Evolutionary conservation across 2,329 filamentous ascomycete species (phyloP).

Genomic region (Penicillium sp.): DNA sequence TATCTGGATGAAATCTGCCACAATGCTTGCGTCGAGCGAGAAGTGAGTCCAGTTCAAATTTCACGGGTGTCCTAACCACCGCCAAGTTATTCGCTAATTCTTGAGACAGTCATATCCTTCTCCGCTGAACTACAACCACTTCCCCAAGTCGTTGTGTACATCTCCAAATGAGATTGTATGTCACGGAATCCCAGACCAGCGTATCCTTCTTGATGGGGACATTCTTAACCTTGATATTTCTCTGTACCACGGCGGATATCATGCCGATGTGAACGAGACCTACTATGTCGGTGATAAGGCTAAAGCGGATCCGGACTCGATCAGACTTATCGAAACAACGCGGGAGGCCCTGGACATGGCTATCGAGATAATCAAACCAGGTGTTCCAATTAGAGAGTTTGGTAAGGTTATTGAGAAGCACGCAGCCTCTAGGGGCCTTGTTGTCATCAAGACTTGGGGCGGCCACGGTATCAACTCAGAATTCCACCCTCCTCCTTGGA

Average conservation of each 20-base stretch:
- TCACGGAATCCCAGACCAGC: conserved; percentile 89
- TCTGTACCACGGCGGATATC: conserved; percentile 84
- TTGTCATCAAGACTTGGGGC: conserved; percentile 85
- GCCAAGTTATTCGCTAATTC: not conserved
- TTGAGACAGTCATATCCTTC: conserved; percentile 78
- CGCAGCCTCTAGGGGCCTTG: conserved; percentile 73
- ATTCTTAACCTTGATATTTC: conserved; percentile 93
- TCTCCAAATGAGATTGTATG: conserved; percentile 93
- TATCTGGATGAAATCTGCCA: conserved; percentile 87
- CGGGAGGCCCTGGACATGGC: conserved; percentile 78
- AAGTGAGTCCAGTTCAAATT: conserved; percentile 52
- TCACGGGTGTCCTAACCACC: no score
- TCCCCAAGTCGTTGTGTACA: conserved; percentile 92
- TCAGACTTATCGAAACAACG: conserved; percentile 80
- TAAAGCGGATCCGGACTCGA: conserved; percentile 72
- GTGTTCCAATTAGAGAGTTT: conserved; percentile 79
- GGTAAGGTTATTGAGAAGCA: conserved; percentile 89
- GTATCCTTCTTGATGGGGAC: conserved; percentile 78
- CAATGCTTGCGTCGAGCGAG: conserved; percentile 79
- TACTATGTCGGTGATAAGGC: conserved; percentile 89
- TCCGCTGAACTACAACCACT: conserved; percentile 84
- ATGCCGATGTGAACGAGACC: conserved; percentile 91
- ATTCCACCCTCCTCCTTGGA: conserved; percentile 86
- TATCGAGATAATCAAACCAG: conserved; percentile 84
- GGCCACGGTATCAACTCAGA: conserved; percentile 86